Evolutionary conservation across 768 basidiomycete genomes (phyloP).

Genomic region (Tremella mesenterica): DNA sequence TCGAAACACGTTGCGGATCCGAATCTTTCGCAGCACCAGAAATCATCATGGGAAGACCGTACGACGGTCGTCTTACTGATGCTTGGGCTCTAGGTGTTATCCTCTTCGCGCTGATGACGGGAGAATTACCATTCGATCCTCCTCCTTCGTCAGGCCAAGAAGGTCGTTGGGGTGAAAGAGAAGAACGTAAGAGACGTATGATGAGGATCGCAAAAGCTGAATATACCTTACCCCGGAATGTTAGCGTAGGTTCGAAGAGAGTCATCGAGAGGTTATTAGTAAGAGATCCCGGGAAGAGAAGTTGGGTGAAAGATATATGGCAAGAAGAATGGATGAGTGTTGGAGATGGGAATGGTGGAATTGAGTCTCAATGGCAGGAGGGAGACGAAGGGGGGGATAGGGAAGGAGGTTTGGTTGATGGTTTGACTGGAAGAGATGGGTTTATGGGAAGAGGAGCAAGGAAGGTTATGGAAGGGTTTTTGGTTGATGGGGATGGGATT

Average conservation of each 20-base stretch:
- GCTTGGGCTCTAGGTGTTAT: constrained; percentile 88
- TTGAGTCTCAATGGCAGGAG: not conserved
- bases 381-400: not conserved
- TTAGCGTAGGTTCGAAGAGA: constrained; percentile 40
- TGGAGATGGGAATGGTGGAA: not conserved
- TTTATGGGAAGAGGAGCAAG: not conserved
- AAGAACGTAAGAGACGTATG: constrained; percentile 47
- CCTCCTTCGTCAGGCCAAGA: not conserved
- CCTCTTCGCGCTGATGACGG: constrained; percentile 63
- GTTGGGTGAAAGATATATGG: constrained; percentile 59
- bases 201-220: constrained; percentile 73
- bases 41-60: constrained; percentile 50
- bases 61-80: constrained; percentile 78
- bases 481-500: constrained; percentile 26
- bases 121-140: constrained; percentile 62
- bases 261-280: constrained; percentile 60
- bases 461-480: constrained; percentile 28
- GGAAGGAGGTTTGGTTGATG: no score
- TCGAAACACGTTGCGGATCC: constrained; percentile 74
- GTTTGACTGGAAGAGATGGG: no score
- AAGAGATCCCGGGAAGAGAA: constrained; percentile 57
- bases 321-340: constrained; percentile 49
- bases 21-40: constrained; percentile 71
- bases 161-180: constrained; percentile 21
- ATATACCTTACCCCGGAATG: constrained; percentile 58